These are phyloP conservation scores for Firmiana major DNA, from an alignment of 345 rosid species.

Conservation along the genomic window DNA sequence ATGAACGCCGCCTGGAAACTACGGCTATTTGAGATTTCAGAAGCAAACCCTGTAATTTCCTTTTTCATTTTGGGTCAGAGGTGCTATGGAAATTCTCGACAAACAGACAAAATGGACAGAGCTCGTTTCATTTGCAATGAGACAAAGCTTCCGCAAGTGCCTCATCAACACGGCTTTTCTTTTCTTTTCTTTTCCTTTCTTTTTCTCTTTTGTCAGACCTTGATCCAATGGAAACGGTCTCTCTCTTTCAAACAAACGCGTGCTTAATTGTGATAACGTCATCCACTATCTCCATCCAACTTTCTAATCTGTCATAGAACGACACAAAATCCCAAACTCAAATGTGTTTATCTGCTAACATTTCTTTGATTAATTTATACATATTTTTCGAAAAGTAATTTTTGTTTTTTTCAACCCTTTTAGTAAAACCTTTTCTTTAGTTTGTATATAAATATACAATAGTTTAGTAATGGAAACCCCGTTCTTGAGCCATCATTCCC, in stretches of 20 bases:
- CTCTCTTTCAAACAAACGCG: constrained; percentile 30
- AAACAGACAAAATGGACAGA: constrained; percentile 46
- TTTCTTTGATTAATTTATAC: neutral
- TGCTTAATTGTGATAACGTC: constrained; percentile 41
- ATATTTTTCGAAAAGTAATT: constrained; percentile 23
- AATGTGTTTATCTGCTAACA: neutral
- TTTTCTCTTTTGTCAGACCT: constrained; percentile 22
- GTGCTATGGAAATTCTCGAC: constrained; percentile 45
- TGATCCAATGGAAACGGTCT: constrained; percentile 29
- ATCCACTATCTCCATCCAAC: constrained; percentile 18
- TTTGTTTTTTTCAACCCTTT: constrained; percentile 25
- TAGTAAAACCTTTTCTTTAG: neutral
- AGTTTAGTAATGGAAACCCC: constrained; percentile 28
- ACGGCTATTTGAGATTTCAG: neutral
- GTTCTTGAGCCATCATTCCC: constrained; percentile 77
- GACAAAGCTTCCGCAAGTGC: constrained; percentile 29
- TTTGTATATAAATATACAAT: constrained; percentile 1
- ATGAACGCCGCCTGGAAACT: constrained; percentile 2
- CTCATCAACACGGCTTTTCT: constrained; percentile 22
- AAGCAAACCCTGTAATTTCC: neutral
- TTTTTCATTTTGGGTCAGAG: neutral
- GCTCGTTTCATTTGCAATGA: constrained; percentile 25
- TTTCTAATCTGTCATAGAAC: constrained; percentile 3
- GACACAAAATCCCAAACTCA: constrained; percentile 10
- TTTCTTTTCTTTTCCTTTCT: neutral